Evolutionary conservation across 1,139 yeast genomes (phyloP), one percentile per base, ranked within the genome.

Genomic region (Chernovozyma aurita): DNA sequence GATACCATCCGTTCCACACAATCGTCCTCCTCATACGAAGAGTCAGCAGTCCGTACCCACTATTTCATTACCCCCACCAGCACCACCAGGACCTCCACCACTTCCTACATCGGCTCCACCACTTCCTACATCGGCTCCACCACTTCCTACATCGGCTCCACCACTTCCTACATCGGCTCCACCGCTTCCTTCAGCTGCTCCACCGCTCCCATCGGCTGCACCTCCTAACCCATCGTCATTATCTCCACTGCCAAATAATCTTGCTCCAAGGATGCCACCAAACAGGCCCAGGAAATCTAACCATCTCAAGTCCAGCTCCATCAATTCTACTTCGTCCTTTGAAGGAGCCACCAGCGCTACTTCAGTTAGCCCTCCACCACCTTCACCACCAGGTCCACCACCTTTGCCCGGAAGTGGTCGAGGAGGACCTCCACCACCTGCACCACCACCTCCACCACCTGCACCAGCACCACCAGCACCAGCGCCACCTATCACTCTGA

Each of bases 181-280:
- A 13, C 41, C 51, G 3, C 37, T 39, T 4, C 39, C 39, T 12
- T 15, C 30, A 9, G 37, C 39, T 2, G 40, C 46, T 7, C 46
- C 52, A 18, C 47, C 51, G n/a, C 22, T 39, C 12, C 34, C 33
- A 16, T 24, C 49, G 3, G 22, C 53, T 16, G 47, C 65, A 7
- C 42, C 56, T 4, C 33, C 47, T 4, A 38, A 49, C 14, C 49
- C 53, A 6, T 41, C 52, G 3, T 42, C 47, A n/a, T 24, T 42
- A 15, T 38, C 44, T 9, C 58, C 63, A 12, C 53, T 63, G 3
- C 42, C 49, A 20, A 72, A 55, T n/a, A 43, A 51, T 24, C 38
- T 50, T 2, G 58, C 65, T 2, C 61, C 73, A 1, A 54, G 56
- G 33, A 46, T 65, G 39, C 68, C 65, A 1, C 57, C 67, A 7